Percentiles rank a stretch among this genome's conserved stretches.
phyloP scores from a whole-genome alignment of 768 basidiomycete genomes.

The Royoungia palumana region DNA sequence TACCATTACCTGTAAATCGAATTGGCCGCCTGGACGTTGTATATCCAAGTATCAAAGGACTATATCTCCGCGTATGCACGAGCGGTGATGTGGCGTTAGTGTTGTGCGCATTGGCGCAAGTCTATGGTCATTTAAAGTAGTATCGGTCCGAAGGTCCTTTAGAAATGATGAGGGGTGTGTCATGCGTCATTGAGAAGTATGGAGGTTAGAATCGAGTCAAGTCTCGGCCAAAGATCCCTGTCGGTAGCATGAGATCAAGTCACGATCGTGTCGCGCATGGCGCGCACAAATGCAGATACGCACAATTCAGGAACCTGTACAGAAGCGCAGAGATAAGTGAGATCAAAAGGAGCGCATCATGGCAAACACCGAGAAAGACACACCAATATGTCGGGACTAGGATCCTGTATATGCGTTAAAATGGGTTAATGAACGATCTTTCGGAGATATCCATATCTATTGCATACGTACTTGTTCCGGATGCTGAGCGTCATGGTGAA shows the following conservation, averaged over 20 bases:
- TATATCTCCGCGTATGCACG: neutral
- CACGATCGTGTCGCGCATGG: conserved; percentile 8
- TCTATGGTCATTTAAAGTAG: no score
- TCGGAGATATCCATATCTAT: conserved; percentile 4
- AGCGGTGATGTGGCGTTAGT: neutral
- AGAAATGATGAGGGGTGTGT: no score
- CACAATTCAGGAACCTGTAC: conserved; percentile 67
- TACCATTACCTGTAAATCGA: conserved; percentile 20
- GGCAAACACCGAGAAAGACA: conserved; percentile 23
- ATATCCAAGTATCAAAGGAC: conserved; percentile 4
- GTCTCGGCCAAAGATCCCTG: conserved; percentile 77
- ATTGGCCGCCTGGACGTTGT: conserved; percentile 14
- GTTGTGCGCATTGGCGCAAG: no score
- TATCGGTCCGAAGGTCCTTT: no score
- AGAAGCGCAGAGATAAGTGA: conserved; percentile 2
- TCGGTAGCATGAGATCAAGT: conserved; percentile 2
- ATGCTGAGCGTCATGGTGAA: conserved; percentile 72
- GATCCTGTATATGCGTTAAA: conserved; percentile 39
- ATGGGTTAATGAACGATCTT: conserved; percentile 6
- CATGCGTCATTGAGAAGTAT: no score
- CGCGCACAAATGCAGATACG: conserved; percentile 20
- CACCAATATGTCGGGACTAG: conserved; percentile 66
- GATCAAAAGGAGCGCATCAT: conserved; percentile 10
- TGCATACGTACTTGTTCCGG: conserved; percentile 58
- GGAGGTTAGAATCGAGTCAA: conserved; percentile 50